phyloP scores from a whole-genome alignment of 352 stramenopile genomes.

The Phytophthora pistaciae region DNA sequence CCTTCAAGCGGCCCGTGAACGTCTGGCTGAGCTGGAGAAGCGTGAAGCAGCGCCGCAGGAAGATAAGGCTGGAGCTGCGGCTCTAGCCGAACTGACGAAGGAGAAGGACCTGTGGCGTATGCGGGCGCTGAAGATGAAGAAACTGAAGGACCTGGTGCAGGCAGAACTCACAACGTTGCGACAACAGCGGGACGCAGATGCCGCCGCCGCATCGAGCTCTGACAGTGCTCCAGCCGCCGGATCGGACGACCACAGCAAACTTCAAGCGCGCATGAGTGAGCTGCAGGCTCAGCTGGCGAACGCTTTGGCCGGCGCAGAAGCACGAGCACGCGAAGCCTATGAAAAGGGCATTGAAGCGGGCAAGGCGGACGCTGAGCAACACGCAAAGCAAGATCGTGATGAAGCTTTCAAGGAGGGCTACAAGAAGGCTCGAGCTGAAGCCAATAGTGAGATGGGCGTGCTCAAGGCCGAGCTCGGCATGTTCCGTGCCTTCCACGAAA shows the following conservation, averaged over 20 bases:
- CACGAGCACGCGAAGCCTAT: slow-evolving; percentile 47
- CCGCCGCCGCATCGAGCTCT: slow-evolving; percentile 6
- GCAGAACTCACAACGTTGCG: slow-evolving; percentile 58
- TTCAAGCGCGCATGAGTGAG: slow-evolving; percentile 43
- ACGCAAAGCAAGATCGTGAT: slow-evolving; percentile 41
- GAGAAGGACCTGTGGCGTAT: slow-evolving; percentile 84
- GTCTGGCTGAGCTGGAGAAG: slow-evolving; percentile 37
- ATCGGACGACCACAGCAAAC: slow-evolving; percentile 35
- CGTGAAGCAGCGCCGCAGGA: background rate
- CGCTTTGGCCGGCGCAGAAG: slow-evolving; percentile 39
- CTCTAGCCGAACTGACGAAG: slow-evolving; percentile 40
- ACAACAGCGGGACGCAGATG: slow-evolving; percentile 34
- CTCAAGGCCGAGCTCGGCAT: slow-evolving; percentile 57
- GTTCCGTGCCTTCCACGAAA: slow-evolving; percentile 60
- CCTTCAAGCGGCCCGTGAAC: slow-evolving; percentile 28
- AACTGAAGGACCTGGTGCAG: slow-evolving; percentile 78
- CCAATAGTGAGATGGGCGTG: slow-evolving; percentile 49
- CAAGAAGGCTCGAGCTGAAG: slow-evolving; percentile 44
- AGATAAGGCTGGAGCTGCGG: slow-evolving; percentile 8
- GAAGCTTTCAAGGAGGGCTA: slow-evolving; percentile 47
- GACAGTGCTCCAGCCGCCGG: slow-evolving; percentile 4
- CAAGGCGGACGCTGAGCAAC: slow-evolving; percentile 47
- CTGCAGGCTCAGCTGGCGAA: slow-evolving; percentile 50
- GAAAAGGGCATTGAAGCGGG: slow-evolving; percentile 50
- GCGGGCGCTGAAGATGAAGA: slow-evolving; percentile 88